phyloP scores from a whole-genome alignment of 2,329 filamentous ascomycete species.

The Diplocarpon mali region DNA sequence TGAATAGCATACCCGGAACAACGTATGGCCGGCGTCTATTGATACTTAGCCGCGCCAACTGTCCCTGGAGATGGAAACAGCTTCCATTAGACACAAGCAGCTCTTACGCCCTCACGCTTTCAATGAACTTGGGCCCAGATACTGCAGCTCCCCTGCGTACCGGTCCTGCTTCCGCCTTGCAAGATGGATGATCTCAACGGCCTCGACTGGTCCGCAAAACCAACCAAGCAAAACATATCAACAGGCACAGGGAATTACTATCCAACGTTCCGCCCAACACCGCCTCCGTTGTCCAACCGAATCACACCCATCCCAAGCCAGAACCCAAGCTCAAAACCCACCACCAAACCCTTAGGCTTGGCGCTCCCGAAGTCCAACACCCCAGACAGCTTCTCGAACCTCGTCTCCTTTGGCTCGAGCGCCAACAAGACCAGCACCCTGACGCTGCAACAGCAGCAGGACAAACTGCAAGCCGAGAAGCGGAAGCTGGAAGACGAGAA shows the following conservation, averaged over 20 bases:
- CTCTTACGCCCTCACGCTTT: background rate
- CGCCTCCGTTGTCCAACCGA: constrained; percentile 37
- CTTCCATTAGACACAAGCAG: too few species aligned
- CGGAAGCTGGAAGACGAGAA: constrained; percentile 64
- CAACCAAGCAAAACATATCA: constrained; percentile 28
- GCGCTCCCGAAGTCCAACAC: constrained; percentile 34
- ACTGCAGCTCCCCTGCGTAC: constrained; percentile 8
- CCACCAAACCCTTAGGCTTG: constrained; percentile 23
- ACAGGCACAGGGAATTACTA: constrained; percentile 35
- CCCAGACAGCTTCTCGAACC: constrained; percentile 66
- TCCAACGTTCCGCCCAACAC: constrained; percentile 41
- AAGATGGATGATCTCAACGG: constrained; percentile 52
- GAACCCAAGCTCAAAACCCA: constrained; percentile 30
- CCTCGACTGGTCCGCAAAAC: constrained; percentile 43
- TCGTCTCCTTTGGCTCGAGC: constrained; percentile 51
- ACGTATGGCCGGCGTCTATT: too few species aligned
- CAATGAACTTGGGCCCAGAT: constrained; percentile 13
- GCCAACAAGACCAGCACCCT: constrained; percentile 53
- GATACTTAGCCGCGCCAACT: too few species aligned
- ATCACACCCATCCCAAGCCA: constrained; percentile 39
- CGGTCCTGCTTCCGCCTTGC: background rate
- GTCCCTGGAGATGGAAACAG: too few species aligned
- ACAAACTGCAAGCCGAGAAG: constrained; percentile 53
- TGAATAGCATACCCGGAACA: too few species aligned
- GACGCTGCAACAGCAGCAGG: constrained; percentile 67